A percentile compares a stretch with the other conserved stretches of the same genome.
phyloP scores from a whole-genome alignment of 306 rosid genomes.

The Cicer yamashitae region DNA sequence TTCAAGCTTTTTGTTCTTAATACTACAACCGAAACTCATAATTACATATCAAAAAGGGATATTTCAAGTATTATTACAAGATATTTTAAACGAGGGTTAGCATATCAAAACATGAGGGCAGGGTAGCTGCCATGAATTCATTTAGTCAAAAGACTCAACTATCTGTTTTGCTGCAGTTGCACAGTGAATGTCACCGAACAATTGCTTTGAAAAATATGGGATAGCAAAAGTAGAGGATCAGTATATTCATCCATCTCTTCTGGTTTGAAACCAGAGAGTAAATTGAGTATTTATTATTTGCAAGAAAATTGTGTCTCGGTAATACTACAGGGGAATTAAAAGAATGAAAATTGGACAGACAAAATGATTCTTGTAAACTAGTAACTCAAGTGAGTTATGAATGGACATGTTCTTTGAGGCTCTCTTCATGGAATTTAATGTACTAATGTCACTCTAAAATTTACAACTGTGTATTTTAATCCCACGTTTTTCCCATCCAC shows the following conservation, averaged over 20 bases:
- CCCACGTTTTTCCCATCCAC: conserved; percentile 13
- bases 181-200: background rate
- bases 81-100: too few species aligned
- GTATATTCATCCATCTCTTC: background rate
- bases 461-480: conserved; percentile 29
- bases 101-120: too few species aligned
- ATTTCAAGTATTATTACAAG: too few species aligned
- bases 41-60: too few species aligned
- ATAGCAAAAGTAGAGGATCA: background rate
- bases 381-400: background rate
- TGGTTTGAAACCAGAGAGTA: conserved; percentile 2
- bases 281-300: background rate
- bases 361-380: conserved; percentile 9
- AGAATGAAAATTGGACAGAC: background rate
- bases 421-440: conserved; percentile 31
- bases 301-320: background rate
- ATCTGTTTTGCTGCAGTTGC: too few species aligned
- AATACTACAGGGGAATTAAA: conserved; percentile 19
- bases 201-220: background rate
- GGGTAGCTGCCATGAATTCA: too few species aligned
- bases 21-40: too few species aligned
- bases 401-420: conserved; percentile 19
- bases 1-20: too few species aligned
- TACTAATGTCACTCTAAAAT: conserved; percentile 42
- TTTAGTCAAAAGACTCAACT: too few species aligned